phyloP scores from a whole-genome alignment of 768 basidiomycete species.

The Exsudoporus frostii region DNA sequence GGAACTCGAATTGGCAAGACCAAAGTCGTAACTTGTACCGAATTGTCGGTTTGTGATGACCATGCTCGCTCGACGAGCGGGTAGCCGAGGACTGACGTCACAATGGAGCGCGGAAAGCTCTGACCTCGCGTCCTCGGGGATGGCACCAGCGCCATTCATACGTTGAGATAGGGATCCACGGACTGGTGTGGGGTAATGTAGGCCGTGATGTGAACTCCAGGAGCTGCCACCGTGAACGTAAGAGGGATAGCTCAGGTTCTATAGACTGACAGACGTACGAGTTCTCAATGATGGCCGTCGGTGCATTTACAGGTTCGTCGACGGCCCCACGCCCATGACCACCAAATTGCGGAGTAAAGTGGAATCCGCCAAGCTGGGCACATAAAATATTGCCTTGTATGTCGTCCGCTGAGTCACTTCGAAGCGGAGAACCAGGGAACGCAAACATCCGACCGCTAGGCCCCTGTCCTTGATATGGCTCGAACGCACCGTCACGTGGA shows the following conservation, averaged over 20 bases:
- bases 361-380: conserved; percentile 23
- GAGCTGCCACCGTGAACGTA: conserved; percentile 27
- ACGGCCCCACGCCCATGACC: conserved; percentile 10
- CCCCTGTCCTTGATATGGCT: conserved; percentile 23
- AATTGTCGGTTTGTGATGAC: conserved; percentile 9
- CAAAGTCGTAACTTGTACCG: conserved; percentile 6
- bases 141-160: conserved; percentile 8
- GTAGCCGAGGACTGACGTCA: conserved; percentile 23
- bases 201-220: conserved; percentile 21
- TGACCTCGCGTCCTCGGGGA: conserved; percentile 27
- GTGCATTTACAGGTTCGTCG: conserved; percentile 22
- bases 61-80: conserved; percentile 16
- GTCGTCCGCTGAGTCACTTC: conserved; percentile 21
- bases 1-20: conserved; percentile 1
- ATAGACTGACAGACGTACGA: conserved; percentile 20
- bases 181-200: conserved; percentile 26
- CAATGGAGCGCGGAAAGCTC: conserved; percentile 10
- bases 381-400: conserved; percentile 23
- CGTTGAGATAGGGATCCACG: conserved; percentile 19
- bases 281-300: conserved; percentile 28
- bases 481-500: conserved; percentile 21
- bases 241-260: conserved; percentile 13
- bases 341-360: conserved; percentile 20
- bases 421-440: conserved; percentile 10
- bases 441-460: conserved; percentile 3